phyloP scores from a whole-genome alignment of 257 asterid genomes.

The Rauvolfia tetraphylla region DNA sequence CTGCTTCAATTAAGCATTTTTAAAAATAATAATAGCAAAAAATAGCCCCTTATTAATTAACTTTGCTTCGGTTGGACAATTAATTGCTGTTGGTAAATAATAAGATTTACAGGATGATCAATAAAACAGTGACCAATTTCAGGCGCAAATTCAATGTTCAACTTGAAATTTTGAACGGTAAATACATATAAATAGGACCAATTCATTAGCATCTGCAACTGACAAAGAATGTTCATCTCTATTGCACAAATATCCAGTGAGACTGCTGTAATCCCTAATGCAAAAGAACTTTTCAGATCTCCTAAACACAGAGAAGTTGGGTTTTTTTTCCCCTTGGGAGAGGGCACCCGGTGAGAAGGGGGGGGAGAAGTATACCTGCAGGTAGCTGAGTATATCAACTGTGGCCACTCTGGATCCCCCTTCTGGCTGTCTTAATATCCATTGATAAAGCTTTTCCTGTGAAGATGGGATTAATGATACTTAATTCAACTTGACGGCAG shows the following conservation, averaged over 20 bases:
- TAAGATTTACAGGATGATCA: background rate
- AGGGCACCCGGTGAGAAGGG: no score
- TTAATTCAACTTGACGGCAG: background rate
- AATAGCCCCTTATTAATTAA: background rate
- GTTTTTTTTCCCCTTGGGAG: no score
- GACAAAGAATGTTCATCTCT: background rate
- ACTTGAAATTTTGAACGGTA: background rate
- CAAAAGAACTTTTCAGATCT: background rate
- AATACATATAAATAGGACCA: background rate
- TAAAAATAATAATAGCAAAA: no score
- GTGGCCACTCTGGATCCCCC: slow-evolving; percentile 43
- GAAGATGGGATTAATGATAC: background rate
- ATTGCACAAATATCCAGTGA: background rate
- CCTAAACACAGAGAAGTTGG: no score
- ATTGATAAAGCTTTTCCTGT: slow-evolving; percentile 47
- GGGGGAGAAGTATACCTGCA: slow-evolving; percentile 28
- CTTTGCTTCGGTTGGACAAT: background rate
- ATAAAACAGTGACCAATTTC: background rate
- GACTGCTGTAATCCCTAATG: background rate
- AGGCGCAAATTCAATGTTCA: background rate
- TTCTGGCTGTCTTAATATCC: slow-evolving; percentile 47
- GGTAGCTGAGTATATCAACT: slow-evolving; percentile 35
- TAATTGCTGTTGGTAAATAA: background rate
- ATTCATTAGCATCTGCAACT: background rate
- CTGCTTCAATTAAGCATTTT: background rate